A percentile compares a stretch with the other conserved stretches of the same genome.
Evolutionary conservation across 768 basidiomycete species (phyloP).

Genomic region (Russula olivacea): DNA sequence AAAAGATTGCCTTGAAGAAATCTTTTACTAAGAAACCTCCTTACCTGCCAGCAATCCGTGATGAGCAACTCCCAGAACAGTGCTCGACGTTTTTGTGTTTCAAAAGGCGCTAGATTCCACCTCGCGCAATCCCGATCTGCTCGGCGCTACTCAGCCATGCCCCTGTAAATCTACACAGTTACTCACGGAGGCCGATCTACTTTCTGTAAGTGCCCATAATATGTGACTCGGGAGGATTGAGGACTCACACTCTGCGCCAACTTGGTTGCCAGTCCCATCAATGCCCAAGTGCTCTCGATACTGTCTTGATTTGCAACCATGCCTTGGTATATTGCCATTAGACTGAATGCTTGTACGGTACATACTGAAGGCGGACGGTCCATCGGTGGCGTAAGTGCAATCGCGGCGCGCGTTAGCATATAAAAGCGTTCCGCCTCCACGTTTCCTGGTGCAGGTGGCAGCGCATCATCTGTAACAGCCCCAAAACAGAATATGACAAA

Average conservation of each 20-base stretch:
- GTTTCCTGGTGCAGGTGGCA: conserved; percentile 43
- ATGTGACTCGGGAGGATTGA: neutral
- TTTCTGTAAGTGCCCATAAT: neutral
- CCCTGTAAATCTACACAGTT: neutral
- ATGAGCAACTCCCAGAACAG: conserved; percentile 73
- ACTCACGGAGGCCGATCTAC: conserved; percentile 60
- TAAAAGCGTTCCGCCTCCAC: conserved; percentile 47
- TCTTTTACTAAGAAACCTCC: neutral
- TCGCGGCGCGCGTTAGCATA: conserved; percentile 55
- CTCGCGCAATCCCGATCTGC: conserved; percentile 67
- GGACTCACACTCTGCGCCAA: conserved; percentile 60
- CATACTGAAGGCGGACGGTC: conserved; percentile 67
- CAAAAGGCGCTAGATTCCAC: conserved; percentile 54
- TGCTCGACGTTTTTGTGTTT: conserved; percentile 65
- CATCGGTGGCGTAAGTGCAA: conserved; percentile 61
- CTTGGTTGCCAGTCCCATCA: conserved; percentile 60
- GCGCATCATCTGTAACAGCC: conserved; percentile 8
- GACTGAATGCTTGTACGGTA: conserved; percentile 58
- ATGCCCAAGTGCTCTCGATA: conserved; percentile 61
- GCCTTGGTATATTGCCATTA: conserved; percentile 70
- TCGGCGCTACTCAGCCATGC: neutral
- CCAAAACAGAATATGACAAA: conserved; percentile 17
- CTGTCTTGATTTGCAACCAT: conserved; percentile 62
- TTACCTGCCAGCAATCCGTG: conserved; percentile 69
- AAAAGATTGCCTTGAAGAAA: neutral